Evolutionary conservation across 1,284 basidiomycete genomes (phyloP).

Genomic region (Vanrija humicola): DNA sequence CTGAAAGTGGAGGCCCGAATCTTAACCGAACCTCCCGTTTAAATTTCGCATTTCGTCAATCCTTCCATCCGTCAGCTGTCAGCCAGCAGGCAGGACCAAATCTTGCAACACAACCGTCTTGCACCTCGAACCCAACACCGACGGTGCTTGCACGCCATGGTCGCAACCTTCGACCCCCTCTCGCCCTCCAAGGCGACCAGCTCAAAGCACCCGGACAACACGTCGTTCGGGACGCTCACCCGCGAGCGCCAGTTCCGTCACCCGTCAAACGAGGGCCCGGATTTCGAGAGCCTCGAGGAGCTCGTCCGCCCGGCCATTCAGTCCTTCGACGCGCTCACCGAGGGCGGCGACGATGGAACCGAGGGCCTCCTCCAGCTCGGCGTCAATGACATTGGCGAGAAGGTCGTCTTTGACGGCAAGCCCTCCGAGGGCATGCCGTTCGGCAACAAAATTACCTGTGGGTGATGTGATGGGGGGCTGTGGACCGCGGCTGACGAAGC

Average conservation of each 20-base stretch:
- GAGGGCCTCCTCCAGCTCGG: conserved; percentile 76
- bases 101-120: too few relatives aligned
- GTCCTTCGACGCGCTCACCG: conserved; percentile 93
- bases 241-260: conserved; percentile 77
- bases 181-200: conserved; percentile 34
- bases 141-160: conserved; percentile 7
- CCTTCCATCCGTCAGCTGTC: too few relatives aligned
- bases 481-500: background rate
- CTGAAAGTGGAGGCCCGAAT: too few relatives aligned
- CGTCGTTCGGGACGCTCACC: conserved; percentile 73
- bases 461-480: conserved; percentile 37
- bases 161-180: conserved; percentile 38
- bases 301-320: conserved; percentile 92
- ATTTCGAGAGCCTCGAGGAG: conserved; percentile 81
- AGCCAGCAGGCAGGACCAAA: too few relatives aligned
- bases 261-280: conserved; percentile 66
- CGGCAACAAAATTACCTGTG: conserved; percentile 77
- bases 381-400: conserved; percentile 78
- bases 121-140: too few relatives aligned
- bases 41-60: too few relatives aligned
- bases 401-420: conserved; percentile 87
- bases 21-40: too few relatives aligned
- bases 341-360: conserved; percentile 72
- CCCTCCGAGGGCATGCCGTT: conserved; percentile 59
- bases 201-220: conserved; percentile 27